Base-by-base conservation (phyloP, 306 rosid genomes). In the Morella rubra region DNA sequence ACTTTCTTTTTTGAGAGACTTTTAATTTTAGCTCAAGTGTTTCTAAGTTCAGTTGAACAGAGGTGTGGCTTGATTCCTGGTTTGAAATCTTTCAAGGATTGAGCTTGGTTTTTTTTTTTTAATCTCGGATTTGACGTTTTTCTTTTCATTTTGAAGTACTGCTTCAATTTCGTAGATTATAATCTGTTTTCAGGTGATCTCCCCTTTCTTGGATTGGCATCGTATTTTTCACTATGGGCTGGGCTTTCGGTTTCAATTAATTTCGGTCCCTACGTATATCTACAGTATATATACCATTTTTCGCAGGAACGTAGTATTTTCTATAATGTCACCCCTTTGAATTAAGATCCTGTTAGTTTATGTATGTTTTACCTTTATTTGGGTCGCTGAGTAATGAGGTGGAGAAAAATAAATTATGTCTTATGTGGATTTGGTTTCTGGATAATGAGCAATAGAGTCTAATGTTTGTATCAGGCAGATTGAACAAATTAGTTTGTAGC, bases 51-150 rank as follows among this genome's bases (percentile, higher is more conserved):
- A 18, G 11, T 66, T 18, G 16, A 42, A 66, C 6, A 11, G 27
- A 66, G 60, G 18, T 70, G 5, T 70, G 18, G 37, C 22, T 70
- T 67, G 59, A 44, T 76, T 54, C 59, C 18, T 58, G 64, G 64
- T 58, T 58, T 58, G 14, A 12, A 32, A 8, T 58, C 16, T 22
- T 7, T 58, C 14, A 37, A 10, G 9, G 64, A 58, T 18, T 8
- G 13, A 19, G 27, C 8, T 55, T 55, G n/a, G n/a, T n/a, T 19
- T 40, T 61, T 61, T 37, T 64, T 27, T 64, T 16, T 0, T 8
- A 41, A 65, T 66, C 18, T 44, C 71, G 18, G 47, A 42, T 18
- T 41, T 42, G 8, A 42, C 4, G 41, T 66, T 5, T 16, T 65
- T 18, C 5, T 66, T 42, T 1, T 10, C 13, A 0, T 44, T 42